Evolutionary conservation across 202 grass and related monocot genomes (phyloP), one percentile per base, ranked within the genome.

Genomic region (Musa balbisiana): DNA sequence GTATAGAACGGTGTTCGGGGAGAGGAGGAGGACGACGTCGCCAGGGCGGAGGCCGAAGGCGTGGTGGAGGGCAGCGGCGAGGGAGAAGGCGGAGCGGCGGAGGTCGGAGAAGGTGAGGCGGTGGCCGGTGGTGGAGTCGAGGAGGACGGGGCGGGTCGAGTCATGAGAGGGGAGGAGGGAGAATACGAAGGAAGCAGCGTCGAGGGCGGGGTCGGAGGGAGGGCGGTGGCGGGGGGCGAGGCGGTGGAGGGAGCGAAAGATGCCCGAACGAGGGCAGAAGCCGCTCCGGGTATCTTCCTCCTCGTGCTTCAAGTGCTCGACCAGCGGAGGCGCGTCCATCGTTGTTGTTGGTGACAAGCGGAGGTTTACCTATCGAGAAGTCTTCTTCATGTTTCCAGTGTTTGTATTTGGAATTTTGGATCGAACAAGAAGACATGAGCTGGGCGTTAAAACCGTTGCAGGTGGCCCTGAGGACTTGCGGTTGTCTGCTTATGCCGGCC

Each of bases 41-140:
- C 86, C 81, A 13, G 79, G 68, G 1, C 73, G 84, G 83, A 92
- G 52, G 13, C 81, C 86, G 21, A 92, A 76, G 22, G 78, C 86
- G 63, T 77, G 72, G 17, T 81, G 81, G 25, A 92, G 89, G 10
- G 56, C 81, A 11, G 84, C 60, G 52, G 83, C 84, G 52, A 92
- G 86, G 69, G 86, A 82, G 84, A 89, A 84, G 55, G 69, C 86
- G n/a, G 67, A 74, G 0, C 76, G 69, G 26, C 73, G 82, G 56
- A 89, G 81, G 9, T 51, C 62, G 0, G 0, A 13, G 81, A 88
- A 92, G 3, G 83, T 77, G 83, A 92, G 77, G 16, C 11, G 13
- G 1, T 26, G 62, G 53, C 75, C 78, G 2, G 85, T 79, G 75
- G 67, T 62, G 2, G 75, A 52, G 78, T 84, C 83, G 1, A 84